These are phyloP conservation scores for Porphyrellus cyaneotinctus DNA, from an alignment of 768 basidiomycete genomes.

Conservation along the genomic window DNA sequence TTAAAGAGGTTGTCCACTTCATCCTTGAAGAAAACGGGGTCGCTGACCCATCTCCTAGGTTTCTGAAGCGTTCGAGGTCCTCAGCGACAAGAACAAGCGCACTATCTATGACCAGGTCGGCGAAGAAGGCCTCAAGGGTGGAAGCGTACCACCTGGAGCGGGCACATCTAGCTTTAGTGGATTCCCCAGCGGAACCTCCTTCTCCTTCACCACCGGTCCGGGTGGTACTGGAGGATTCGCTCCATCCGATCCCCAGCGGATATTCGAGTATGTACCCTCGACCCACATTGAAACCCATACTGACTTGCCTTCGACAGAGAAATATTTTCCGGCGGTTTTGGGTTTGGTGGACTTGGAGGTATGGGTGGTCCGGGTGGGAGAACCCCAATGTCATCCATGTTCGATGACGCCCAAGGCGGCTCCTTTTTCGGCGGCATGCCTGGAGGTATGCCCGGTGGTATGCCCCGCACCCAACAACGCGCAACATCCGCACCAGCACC, in stretches of 20 bases:
- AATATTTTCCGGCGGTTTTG: conserved; percentile 44
- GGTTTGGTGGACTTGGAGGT: conserved; percentile 39
- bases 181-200: conserved; percentile 51
- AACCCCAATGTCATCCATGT: conserved; percentile 29
- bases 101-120: conserved; percentile 90
- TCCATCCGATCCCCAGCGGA: conserved; percentile 78
- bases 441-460: conserved; percentile 38
- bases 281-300: neutral
- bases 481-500: conserved; percentile 29
- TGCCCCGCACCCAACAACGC: conserved; percentile 42
- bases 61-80: conserved; percentile 94
- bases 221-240: conserved; percentile 51
- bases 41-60: conserved; percentile 44
- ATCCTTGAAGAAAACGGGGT: neutral
- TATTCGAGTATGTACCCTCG: conserved; percentile 71
- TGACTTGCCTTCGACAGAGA: conserved; percentile 37
- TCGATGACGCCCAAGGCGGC: conserved; percentile 39
- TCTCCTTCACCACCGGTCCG: conserved; percentile 53
- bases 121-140: conserved; percentile 88
- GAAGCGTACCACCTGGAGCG: conserved; percentile 52
- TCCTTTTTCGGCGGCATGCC: conserved; percentile 42
- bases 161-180: conserved; percentile 39
- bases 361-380: conserved; percentile 22
- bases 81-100: conserved; percentile 83
- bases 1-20: conserved; percentile 69